Evolutionary conservation across 2,329 filamentous ascomycete genomes (phyloP), one percentile per base, ranked within the genome.

Genomic region (Samsoniella hepiali): DNA sequence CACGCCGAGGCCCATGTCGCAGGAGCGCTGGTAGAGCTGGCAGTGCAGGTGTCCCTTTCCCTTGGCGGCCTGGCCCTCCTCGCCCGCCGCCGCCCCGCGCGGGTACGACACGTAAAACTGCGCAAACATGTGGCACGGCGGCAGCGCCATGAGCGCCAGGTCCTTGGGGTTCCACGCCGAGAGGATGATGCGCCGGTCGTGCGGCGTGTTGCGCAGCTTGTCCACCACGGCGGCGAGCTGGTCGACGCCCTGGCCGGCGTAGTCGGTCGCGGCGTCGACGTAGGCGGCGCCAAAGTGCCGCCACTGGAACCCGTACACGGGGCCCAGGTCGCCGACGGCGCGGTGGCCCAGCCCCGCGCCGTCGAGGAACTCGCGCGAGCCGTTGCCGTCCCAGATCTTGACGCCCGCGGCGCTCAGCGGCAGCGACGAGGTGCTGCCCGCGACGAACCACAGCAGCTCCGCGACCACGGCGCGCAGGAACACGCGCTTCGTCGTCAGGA

Each of bases 291-390:
- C 95, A 72, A 99, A 99, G 77, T 98, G 94, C 3, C 95, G 90
- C 95, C 95, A 99, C 78, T 99, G 95, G 79, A 99, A 99, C 1
- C 95, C 95, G 74, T 99, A 99, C 0, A 98, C 93, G 36, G 95
- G 95, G 0, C 95, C 95, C 0, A 99, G 82, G 72, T 99, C 95
- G 67, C 95, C 95, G 27, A 88, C 90, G 59, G 87, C 91, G 65
- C 94, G 91, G 73, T 97, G 88, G 0, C 82, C 81, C 7, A 98
- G 84, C 0, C 94, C 94, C 1, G 95, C 84, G 66, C 82, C 88
- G 79, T 99, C 94, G 44, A 99, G 90, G 75, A 90, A 98, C 72
- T 88, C 90, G 70, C 95, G 91, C 54, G 89, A 93, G 50, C 94
- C 95, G 74, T 99, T 99, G 70, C 93, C 94, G 74, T 99, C 95